Evolutionary conservation across 306 rosid genomes (phyloP).

Genomic region (Gynostemma pentaphyllum): DNA sequence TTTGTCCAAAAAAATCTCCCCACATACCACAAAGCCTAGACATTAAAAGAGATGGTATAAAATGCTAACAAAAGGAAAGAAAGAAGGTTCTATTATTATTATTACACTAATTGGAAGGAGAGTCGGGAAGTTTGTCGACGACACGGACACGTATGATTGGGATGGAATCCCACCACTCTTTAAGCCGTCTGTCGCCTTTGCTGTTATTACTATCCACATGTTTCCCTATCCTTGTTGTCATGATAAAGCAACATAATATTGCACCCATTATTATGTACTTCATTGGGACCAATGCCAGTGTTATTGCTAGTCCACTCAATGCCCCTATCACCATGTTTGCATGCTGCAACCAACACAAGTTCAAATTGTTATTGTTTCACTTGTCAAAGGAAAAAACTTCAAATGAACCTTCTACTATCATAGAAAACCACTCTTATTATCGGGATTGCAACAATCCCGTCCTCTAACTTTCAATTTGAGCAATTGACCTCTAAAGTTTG

Average conservation of each 20-base stretch:
- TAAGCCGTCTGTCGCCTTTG: slow-evolving; percentile 50
- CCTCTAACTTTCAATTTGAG: no score
- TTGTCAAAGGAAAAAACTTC: background rate
- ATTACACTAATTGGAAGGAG: background rate
- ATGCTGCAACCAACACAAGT: slow-evolving; percentile 40
- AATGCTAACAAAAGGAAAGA: background rate
- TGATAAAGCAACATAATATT: slow-evolving; percentile 33
- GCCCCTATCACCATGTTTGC: slow-evolving; percentile 50
- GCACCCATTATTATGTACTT: slow-evolving; percentile 48
- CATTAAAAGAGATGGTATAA: background rate
- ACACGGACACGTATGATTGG: slow-evolving; percentile 64
- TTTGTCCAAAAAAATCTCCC: no score
- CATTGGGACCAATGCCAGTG: slow-evolving; percentile 51
- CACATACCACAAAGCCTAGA: no score
- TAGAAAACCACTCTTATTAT: no score
- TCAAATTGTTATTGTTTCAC: background rate
- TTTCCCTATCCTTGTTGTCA: slow-evolving; percentile 25
- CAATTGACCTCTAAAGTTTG: no score
- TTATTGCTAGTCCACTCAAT: slow-evolving; percentile 37
- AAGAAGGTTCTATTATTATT: background rate
- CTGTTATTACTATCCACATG: slow-evolving; percentile 14
- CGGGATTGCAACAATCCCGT: no score
- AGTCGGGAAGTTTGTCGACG: slow-evolving; percentile 17
- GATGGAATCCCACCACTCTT: slow-evolving; percentile 96
- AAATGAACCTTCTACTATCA: no score